Evolutionary conservation across 768 basidiomycete species (phyloP).

Genomic region (Mycena metata): DNA sequence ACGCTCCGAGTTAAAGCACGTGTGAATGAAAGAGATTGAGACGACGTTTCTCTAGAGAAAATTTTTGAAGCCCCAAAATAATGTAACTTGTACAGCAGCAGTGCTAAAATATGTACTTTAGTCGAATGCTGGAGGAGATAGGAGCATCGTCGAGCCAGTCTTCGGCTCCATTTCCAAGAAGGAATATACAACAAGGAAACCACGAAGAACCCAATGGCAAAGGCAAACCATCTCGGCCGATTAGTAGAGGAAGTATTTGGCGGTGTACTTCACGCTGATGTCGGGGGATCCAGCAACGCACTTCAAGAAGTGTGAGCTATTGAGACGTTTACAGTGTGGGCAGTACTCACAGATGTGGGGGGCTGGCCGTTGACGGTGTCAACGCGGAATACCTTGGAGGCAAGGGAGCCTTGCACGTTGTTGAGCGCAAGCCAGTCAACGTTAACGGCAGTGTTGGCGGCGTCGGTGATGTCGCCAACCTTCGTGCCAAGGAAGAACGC

Average conservation of each 20-base stretch:
- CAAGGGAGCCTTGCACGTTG: conserved; percentile 50
- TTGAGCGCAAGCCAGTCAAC: conserved; percentile 57
- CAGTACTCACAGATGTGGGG: conserved; percentile 41
- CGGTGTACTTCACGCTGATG: background rate
- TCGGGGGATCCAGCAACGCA: conserved; percentile 15
- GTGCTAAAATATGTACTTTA: no score
- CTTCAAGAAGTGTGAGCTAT: background rate
- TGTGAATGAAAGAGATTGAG: no score
- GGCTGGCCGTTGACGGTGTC: conserved; percentile 43
- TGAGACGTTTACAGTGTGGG: background rate
- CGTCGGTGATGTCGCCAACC: conserved; percentile 44
- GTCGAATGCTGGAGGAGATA: no score
- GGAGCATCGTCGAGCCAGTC: no score
- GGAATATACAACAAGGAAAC: no score
- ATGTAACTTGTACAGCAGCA: no score
- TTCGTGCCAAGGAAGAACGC: conserved; percentile 38
- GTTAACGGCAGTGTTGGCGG: conserved; percentile 42
- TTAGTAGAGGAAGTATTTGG: background rate
- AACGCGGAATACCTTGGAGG: conserved; percentile 43
- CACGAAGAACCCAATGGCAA: no score
- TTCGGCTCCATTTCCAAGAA: no score
- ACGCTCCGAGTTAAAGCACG: no score
- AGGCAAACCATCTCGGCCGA: no score
- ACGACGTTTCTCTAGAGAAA: no score
- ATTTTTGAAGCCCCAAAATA: no score